Percentiles rank a stretch among this genome's conserved stretches.
Evolutionary conservation across 1,284 basidiomycete genomes (phyloP).

Genomic region (Fomitopsis schrenkii): DNA sequence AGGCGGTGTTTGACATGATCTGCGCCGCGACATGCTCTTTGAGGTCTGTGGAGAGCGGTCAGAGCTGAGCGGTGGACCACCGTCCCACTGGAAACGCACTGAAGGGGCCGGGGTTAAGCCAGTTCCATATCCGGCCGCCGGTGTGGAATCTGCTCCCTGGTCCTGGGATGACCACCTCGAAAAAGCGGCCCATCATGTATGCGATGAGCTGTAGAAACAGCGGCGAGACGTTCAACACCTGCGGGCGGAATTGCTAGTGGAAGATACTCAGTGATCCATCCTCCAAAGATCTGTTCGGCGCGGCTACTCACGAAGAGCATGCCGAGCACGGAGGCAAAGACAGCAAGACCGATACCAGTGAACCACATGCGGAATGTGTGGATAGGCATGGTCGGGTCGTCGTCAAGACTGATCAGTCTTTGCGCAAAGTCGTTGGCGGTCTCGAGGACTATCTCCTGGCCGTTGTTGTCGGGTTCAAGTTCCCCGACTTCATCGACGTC

Average conservation of each 20-base stretch:
- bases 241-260: conserved; percentile 33
- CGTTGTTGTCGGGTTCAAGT: conserved; percentile 9
- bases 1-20: conserved; percentile 39
- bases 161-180: conserved; percentile 45
- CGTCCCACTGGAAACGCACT: conserved; percentile 30
- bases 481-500: conserved; percentile 2
- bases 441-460: conserved; percentile 38
- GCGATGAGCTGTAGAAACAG: conserved; percentile 52
- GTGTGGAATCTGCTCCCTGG: conserved; percentile 34
- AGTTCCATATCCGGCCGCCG: conserved; percentile 45
- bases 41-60: conserved; percentile 32
- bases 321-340: conserved; percentile 55
- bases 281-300: background rate
- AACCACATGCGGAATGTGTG: conserved; percentile 47
- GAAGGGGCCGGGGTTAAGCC: conserved; percentile 51
- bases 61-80: background rate
- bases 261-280: background rate
- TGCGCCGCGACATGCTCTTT: conserved; percentile 60
- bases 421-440: conserved; percentile 45
- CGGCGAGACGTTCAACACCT: conserved; percentile 53
- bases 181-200: conserved; percentile 36
- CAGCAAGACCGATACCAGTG: conserved; percentile 43
- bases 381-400: conserved; percentile 51
- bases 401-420: conserved; percentile 50
- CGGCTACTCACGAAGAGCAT: conserved; percentile 46